Conservation (phyloP, 345 rosid genomes). For the Populus ilicifolia region DNA sequence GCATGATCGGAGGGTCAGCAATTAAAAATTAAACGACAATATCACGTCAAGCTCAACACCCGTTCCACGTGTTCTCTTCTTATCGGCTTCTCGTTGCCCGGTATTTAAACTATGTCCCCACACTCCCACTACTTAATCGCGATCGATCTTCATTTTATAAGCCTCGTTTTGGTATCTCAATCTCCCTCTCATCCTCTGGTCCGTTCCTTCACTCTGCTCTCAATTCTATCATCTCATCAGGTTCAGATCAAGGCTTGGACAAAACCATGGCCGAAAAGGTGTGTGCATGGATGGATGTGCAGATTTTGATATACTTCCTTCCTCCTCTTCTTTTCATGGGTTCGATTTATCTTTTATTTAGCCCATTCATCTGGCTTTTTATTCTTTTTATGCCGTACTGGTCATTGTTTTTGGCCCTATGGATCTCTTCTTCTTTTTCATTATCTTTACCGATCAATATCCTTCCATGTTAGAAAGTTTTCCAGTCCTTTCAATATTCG, state of each 20-base stretch:
- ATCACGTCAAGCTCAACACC: not conserved
- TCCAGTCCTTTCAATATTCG: not conserved
- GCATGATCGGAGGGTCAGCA: not conserved
- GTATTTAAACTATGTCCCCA: not conserved
- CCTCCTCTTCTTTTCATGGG: too few relatives aligned
- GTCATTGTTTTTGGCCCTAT: not conserved
- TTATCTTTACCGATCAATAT: not conserved
- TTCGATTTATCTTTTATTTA: not conserved
- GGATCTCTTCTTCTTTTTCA: not conserved
- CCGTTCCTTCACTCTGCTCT: not conserved
- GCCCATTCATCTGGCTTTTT: not conserved
- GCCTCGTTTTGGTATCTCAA: not conserved
- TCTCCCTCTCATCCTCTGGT: not conserved
- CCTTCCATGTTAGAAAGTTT: not conserved
- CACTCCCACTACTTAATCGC: not conserved
- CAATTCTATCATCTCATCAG: not conserved
- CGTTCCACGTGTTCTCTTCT: not conserved
- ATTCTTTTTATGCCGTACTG: not conserved
- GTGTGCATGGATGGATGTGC: not conserved
- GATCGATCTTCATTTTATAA: not conserved
- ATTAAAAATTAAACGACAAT: not conserved
- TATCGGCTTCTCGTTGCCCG: not conserved
- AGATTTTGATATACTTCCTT: not conserved
- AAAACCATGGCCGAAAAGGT: not conserved
- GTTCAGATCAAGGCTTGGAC: not conserved